phyloP scores from a whole-genome alignment of 1,284 basidiomycete genomes.

The Rhodotorula sp. region DNA sequence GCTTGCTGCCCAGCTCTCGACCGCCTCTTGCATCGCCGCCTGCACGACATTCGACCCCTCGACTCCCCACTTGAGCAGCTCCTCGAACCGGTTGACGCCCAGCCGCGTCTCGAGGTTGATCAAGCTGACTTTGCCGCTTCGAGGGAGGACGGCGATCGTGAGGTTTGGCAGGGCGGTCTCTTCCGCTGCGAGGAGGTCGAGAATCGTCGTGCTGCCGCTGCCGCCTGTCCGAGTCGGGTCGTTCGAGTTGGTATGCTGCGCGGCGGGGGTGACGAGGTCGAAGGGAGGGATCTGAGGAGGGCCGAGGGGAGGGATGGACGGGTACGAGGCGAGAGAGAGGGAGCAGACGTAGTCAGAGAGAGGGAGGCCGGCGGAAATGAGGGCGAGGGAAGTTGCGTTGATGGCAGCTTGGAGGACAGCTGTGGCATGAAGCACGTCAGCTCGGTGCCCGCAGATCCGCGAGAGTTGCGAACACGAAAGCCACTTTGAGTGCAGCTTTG shows the following conservation, averaged over 20 bases:
- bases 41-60: constrained; percentile 77
- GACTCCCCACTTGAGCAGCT: constrained; percentile 75
- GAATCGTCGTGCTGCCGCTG: constrained; percentile 59
- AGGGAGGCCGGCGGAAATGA: constrained; percentile 86
- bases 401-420: constrained; percentile 88
- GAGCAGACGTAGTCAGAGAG: constrained; percentile 87
- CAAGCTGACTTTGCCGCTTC: constrained; percentile 75
- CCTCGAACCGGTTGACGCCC: constrained; percentile 87
- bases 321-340: constrained; percentile 69
- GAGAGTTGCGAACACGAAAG: no score
- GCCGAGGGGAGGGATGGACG: constrained; percentile 47
- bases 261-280: constrained; percentile 20
- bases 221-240: constrained; percentile 17
- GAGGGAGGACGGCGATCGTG: constrained; percentile 82
- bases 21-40: constrained; percentile 37
- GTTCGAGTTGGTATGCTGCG: constrained; percentile 23
- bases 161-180: constrained; percentile 85
- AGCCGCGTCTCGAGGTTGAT: constrained; percentile 92
- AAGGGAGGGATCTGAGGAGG: constrained; percentile 39
- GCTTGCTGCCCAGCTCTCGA: no score
- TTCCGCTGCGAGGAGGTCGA: constrained; percentile 84
- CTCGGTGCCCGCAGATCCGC: no score
- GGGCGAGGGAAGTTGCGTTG: constrained; percentile 89
- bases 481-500: no score
- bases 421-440: constrained; percentile 36